Percentiles rank a stretch among this genome's conserved stretches.
phyloP scores from a whole-genome alignment of 1,139 yeast species.

The Debaryomycetaceae sp. region DNA sequence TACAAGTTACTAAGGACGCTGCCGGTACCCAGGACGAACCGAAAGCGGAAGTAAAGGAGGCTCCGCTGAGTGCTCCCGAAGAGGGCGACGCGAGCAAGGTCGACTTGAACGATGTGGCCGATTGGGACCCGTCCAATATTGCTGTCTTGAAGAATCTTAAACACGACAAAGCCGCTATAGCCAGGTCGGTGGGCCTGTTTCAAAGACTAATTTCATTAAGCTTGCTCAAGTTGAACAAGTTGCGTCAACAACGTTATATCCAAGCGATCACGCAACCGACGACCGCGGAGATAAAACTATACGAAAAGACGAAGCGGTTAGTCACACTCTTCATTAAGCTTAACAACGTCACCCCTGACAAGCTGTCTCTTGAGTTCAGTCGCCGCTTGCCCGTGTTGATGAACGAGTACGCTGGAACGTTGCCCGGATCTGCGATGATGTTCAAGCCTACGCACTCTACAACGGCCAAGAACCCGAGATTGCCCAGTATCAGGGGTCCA shows the following conservation, averaged over 20 bases:
- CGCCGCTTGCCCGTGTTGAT: conserved; percentile 63
- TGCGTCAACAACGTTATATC: conserved; percentile 57
- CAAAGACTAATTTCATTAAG: conserved; percentile 55
- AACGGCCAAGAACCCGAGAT: conserved; percentile 22
- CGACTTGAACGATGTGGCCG: conserved; percentile 30
- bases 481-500: conserved; percentile 40
- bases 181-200: conserved; percentile 24
- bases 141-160: conserved; percentile 24
- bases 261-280: conserved; percentile 29
- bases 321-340: conserved; percentile 27
- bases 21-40: conserved; percentile 7
- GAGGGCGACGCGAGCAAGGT: conserved; percentile 15
- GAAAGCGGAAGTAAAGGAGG: conserved; percentile 7
- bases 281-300: conserved; percentile 25
- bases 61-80: conserved; percentile 11
- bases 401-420: conserved; percentile 71
- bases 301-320: conserved; percentile 40
- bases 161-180: conserved; percentile 21
- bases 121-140: conserved; percentile 35
- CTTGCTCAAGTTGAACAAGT: conserved; percentile 53
- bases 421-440: conserved; percentile 51
- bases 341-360: conserved; percentile 23
- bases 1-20: conserved; percentile 5
- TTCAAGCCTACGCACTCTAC: conserved; percentile 4
- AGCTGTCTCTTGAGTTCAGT: conserved; percentile 33